These are phyloP conservation scores for Elymus sibiricus DNA, from an alignment of 176 grass and related monocot genomes.

Conservation along the genomic window DNA sequence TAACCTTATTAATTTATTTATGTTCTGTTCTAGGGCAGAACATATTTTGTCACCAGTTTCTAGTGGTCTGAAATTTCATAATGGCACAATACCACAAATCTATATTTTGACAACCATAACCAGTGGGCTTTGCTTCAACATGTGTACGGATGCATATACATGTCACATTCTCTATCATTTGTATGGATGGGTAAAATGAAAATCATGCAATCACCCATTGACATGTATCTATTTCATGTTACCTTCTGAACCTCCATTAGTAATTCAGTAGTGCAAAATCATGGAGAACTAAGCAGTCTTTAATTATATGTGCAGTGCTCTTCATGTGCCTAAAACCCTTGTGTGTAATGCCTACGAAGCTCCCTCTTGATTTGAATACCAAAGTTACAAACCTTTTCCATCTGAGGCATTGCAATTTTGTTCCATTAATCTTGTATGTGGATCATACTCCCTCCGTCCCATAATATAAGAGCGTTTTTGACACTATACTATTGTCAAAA, in stretches of 20 bases:
- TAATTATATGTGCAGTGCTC: neutral
- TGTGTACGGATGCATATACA: neutral
- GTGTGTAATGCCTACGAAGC: neutral
- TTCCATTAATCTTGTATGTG: constrained; percentile 10
- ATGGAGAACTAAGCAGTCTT: neutral
- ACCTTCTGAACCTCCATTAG: constrained; percentile 7
- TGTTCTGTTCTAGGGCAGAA: neutral
- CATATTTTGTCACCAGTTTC: neutral
- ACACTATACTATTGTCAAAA: too few species aligned
- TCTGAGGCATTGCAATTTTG: constrained; percentile 14
- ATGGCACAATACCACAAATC: neutral
- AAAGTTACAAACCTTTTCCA: constrained; percentile 3
- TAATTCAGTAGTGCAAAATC: neutral
- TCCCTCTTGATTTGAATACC: neutral
- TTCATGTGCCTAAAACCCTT: neutral
- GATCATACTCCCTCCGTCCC: too few species aligned
- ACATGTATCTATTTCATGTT: neutral
- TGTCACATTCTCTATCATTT: neutral
- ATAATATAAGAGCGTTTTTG: too few species aligned
- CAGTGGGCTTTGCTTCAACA: neutral
- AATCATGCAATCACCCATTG: neutral
- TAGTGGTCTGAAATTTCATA: neutral
- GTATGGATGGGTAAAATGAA: neutral
- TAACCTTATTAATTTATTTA: neutral
- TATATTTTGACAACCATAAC: constrained; percentile 17